A percentile compares a stretch with the other conserved stretches of the same genome.
Conservation (phyloP, 441 rosid species). For the Pelargonium cotyledonis region DNA sequence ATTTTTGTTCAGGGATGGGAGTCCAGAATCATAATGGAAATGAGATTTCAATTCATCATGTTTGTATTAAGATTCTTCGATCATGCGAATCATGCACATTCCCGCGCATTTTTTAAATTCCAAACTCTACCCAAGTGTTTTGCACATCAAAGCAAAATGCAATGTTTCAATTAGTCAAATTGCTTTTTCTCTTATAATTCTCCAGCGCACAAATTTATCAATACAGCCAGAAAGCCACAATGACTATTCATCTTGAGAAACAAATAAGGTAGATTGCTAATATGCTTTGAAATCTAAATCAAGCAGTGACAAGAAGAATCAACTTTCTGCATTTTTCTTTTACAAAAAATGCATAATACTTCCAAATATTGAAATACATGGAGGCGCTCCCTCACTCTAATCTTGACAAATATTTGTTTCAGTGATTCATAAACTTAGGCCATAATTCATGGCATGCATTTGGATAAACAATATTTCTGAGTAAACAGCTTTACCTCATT, state of each 20-base stretch:
- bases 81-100: no score
- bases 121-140: no score
- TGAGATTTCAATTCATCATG: no score
- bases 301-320: neutral
- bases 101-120: no score
- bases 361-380: neutral
- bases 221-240: neutral
- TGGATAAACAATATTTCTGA: constrained; percentile 7
- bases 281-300: neutral
- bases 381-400: no score
- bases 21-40: no score
- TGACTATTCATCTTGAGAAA: no score
- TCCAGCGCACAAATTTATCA: neutral
- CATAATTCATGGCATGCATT: neutral
- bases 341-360: neutral
- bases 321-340: neutral
- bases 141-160: neutral
- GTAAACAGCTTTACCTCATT: constrained; percentile 79
- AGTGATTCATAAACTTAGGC: no score
- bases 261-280: no score
- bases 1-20: no score
- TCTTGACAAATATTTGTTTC: no score
- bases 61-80: no score
- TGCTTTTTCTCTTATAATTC: neutral
- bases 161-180: neutral